Base-by-base conservation (phyloP, 192 early-diverging fungal genomes). In the Phlyctochytrium planicorne region DNA sequence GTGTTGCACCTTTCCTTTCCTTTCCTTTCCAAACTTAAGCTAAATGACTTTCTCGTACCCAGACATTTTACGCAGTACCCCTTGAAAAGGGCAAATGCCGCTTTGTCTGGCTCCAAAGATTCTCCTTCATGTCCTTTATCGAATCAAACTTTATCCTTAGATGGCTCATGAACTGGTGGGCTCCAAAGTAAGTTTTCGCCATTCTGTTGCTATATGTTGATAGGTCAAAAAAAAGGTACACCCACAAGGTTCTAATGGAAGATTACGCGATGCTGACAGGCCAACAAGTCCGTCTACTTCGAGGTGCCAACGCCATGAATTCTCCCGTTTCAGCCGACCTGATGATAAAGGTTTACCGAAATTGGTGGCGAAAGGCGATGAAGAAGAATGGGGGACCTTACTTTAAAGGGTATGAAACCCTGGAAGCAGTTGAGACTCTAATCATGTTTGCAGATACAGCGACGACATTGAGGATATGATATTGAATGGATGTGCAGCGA, bases 71-170 rank as follows among this genome's bases (percentile, higher is more conserved):
- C 62, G 34, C 52, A 47, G 50, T 79, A 0, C 78, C 78, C 10
- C 73, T 67, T 4, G 56, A 32, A 16, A 72, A 75, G 36, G 78
- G 78, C 6, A 65, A 75, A 35, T 73, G 73, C 34, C 61, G 74
- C 47, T 79, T 79, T 57, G 50, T 79, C 59, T 75, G 62, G 23
- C 52, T 69, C 25, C 73, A 82, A n/a, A 34, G 53, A 34, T 75
- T 69, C 32, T 30, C 31, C 30, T 68, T 68, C 34, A 32, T 68
- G 12, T 40, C 33, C 10, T 20, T 59, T 40, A 25, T 68, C 53
- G 66, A 68, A 57, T 53, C 53, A 34, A n/a, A 33, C 33, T 68
- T 68, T 33, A 23, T 59, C 53, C 33, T 33, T 17, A 16, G 57
- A 0, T 34, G 30, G 66, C 33, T 68, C 33, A 23, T 68, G 30